phyloP scores from a whole-genome alignment of 345 rosid genomes.

The Pistacia atlantica region DNA sequence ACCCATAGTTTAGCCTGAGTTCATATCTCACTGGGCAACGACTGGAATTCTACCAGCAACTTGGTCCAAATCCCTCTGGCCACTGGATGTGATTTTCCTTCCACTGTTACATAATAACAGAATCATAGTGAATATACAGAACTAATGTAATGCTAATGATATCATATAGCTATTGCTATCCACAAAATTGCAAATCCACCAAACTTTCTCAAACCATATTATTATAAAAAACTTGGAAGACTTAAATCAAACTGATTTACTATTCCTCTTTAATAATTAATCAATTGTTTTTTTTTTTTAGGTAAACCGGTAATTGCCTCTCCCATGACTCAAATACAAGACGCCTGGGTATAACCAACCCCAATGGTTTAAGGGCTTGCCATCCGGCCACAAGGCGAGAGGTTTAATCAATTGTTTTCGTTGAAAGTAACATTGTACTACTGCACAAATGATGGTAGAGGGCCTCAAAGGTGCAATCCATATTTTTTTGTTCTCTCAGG shows the following conservation, averaged over 20 bases:
- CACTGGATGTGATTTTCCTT: conserved; percentile 50
- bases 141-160: neutral
- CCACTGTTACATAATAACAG: conserved; percentile 35
- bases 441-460: neutral
- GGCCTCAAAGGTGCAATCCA: neutral
- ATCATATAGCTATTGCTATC: neutral
- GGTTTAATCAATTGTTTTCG: too few species aligned
- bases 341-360: too few species aligned
- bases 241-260: too few species aligned
- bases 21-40: conserved; percentile 23
- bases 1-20: neutral
- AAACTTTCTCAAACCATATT: neutral
- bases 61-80: conserved; percentile 58
- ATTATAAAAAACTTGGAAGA: too few species aligned
- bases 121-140: neutral
- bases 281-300: too few species aligned
- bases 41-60: conserved; percentile 51
- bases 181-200: neutral
- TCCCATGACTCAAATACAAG: too few species aligned
- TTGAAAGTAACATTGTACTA: too few species aligned
- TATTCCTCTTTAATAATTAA: too few species aligned
- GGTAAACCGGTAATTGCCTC: too few species aligned
- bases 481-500: neutral
- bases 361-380: too few species aligned
- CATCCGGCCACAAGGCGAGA: too few species aligned